phyloP scores from a whole-genome alignment of 2,329 filamentous ascomycete species.

The Nothophaeocryptopus gaeumannii region DNA sequence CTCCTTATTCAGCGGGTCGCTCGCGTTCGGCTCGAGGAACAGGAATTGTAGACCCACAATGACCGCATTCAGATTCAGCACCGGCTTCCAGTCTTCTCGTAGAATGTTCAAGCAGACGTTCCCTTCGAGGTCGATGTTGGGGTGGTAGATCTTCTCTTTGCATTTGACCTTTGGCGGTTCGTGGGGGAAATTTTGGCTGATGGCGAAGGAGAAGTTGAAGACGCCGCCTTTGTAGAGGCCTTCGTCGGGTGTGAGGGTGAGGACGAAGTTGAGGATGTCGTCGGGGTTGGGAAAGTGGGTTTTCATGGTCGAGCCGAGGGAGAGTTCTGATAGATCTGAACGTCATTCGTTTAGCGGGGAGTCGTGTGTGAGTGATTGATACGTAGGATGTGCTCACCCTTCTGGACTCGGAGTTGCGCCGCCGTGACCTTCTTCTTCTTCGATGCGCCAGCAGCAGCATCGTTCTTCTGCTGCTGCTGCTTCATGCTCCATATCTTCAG shows the following conservation, averaged over 20 bases:
- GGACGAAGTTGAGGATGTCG: slow-evolving; percentile 79
- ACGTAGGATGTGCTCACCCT: slow-evolving; percentile 59
- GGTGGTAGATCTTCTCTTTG: slow-evolving; percentile 97
- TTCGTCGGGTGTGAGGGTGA: slow-evolving; percentile 82
- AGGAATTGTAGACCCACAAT: slow-evolving; percentile 94
- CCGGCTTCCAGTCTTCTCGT: slow-evolving; percentile 98
- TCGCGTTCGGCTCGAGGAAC: slow-evolving; percentile 95
- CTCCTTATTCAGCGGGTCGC: slow-evolving; percentile 97
- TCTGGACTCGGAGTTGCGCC: slow-evolving; percentile 90
- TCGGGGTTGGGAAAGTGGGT: slow-evolving; percentile 78
- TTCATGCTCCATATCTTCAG: slow-evolving; percentile 99
- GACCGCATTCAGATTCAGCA: slow-evolving; percentile 92
- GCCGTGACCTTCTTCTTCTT: slow-evolving; percentile 99
- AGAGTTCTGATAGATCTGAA: slow-evolving; percentile 77
- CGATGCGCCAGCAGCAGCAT: slow-evolving; percentile 68
- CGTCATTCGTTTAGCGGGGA: slow-evolving; percentile 1
- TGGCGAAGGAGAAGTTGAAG: slow-evolving; percentile 87
- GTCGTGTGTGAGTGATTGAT: not conserved
- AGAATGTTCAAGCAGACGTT: slow-evolving; percentile 98
- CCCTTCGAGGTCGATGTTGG: slow-evolving; percentile 95
- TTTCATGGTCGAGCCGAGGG: slow-evolving; percentile 74
- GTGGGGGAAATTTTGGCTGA: slow-evolving; percentile 94
- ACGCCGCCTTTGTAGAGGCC: slow-evolving; percentile 81
- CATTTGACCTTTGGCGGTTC: slow-evolving; percentile 97
- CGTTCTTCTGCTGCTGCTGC: slow-evolving; percentile 93